Percentiles rank a stretch among this genome's conserved stretches.
phyloP scores from a whole-genome alignment of 2,329 filamentous ascomycete species.

The Apiospora koreana region DNA sequence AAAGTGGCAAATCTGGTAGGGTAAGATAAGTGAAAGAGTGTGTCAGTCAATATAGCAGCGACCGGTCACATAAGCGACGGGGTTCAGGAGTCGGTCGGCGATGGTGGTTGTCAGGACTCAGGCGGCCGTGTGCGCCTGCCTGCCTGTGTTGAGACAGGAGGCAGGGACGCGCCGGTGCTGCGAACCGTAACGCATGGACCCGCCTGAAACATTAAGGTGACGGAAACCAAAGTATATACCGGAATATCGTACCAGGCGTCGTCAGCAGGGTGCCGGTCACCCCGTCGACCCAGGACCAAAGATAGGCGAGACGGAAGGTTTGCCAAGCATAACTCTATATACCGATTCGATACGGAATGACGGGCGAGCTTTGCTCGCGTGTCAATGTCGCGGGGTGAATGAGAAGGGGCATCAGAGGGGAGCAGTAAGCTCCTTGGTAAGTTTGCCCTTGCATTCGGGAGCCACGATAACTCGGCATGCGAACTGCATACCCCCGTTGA shows the following conservation, averaged over 20 bases:
- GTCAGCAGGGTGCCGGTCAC: neutral
- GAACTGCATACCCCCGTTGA: neutral
- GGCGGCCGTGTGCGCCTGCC: too few species aligned
- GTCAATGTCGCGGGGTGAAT: neutral
- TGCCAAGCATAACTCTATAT: neutral
- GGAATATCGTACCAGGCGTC: neutral
- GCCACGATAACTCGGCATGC: neutral
- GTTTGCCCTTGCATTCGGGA: neutral
- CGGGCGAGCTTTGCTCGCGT: neutral
- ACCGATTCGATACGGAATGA: neutral
- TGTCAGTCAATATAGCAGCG: neutral
- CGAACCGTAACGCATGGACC: neutral
- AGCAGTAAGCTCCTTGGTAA: neutral
- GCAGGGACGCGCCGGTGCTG: neutral
- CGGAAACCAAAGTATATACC: neutral
- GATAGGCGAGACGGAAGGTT: neutral
- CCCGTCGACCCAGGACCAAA: neutral
- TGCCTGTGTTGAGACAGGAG: too few species aligned
- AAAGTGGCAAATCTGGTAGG: neutral
- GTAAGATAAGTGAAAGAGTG: neutral
- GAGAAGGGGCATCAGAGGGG: neutral
- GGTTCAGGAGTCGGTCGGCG: neutral
- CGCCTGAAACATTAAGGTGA: conserved; percentile 3
- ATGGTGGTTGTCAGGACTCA: neutral
- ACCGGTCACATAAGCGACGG: neutral